Conservation (phyloP, 441 rosid genomes). For the Pelargonium citronellum region DNA sequence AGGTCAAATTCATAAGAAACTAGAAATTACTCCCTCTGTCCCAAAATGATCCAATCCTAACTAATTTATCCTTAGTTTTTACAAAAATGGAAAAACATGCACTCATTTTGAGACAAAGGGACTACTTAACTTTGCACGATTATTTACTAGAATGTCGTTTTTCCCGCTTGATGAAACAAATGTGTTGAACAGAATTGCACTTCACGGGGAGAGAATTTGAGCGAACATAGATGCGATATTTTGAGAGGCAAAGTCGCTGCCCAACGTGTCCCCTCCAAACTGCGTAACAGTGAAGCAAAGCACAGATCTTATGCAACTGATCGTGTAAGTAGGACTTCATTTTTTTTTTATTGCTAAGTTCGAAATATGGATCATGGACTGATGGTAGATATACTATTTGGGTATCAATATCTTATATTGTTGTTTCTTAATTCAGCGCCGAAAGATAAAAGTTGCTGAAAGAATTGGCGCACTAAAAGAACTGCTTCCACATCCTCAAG, state of each 20-base stretch:
- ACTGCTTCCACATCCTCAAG: constrained; percentile 39
- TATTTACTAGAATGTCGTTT: too few relatives aligned
- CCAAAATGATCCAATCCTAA: background rate
- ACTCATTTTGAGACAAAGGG: background rate
- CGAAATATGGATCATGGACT: background rate
- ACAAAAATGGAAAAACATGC: background rate
- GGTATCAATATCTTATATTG: background rate
- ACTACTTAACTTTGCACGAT: too few relatives aligned
- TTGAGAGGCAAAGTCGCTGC: constrained; percentile 19
- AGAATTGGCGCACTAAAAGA: constrained; percentile 37
- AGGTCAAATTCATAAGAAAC: constrained; percentile 23
- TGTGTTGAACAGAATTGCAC: constrained; percentile 25
- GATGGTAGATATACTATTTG: background rate
- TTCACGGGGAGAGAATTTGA: constrained; percentile 23
- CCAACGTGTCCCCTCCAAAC: constrained; percentile 24
- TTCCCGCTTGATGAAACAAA: background rate
- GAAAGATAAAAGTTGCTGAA: constrained; percentile 37
- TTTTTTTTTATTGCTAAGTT: constrained; percentile 6
- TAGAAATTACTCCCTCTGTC: too few relatives aligned
- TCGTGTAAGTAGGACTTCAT: constrained; percentile 28
- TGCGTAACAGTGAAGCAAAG: constrained; percentile 13
- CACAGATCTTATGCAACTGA: constrained; percentile 21
- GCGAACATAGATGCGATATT: constrained; percentile 13
- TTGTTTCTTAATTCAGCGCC: constrained; percentile 28
- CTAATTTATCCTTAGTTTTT: background rate